Evolutionary conservation across 805 yeast species (phyloP).

Genomic region (Starmerella floris): DNA sequence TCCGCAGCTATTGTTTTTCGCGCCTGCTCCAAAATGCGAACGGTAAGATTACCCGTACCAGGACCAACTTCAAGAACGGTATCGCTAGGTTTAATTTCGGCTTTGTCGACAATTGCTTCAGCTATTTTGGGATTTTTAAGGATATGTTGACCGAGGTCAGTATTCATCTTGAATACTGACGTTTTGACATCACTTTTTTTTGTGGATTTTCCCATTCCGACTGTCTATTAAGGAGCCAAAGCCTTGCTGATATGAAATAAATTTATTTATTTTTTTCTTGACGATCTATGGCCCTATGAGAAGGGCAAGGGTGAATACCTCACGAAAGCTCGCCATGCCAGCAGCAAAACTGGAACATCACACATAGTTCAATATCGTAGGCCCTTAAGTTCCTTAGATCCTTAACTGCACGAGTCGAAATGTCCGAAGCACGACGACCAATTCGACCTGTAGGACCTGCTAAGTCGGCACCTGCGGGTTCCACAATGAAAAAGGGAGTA

Average conservation of each 20-base stretch:
- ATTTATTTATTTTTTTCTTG: slow-evolving; percentile 1
- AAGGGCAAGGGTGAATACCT: too few species aligned
- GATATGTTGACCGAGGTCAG: slow-evolving; percentile 93
- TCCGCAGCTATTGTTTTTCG: slow-evolving; percentile 91
- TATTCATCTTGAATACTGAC: slow-evolving; percentile 84
- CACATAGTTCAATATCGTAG: too few species aligned
- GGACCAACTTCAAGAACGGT: slow-evolving; percentile 95
- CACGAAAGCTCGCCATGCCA: too few species aligned
- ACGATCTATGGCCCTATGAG: too few species aligned
- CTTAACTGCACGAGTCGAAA: too few species aligned
- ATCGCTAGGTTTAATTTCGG: slow-evolving; percentile 83
- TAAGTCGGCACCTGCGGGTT: background rate
- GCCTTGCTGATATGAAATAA: background rate
- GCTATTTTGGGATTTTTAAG: slow-evolving; percentile 92
- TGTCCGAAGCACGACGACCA: background rate
- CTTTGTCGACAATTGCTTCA: slow-evolving; percentile 96
- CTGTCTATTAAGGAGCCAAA: background rate
- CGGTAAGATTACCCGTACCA: slow-evolving; percentile 96
- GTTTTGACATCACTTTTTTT: slow-evolving; percentile 23
- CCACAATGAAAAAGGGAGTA: background rate
- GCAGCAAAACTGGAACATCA: too few species aligned
- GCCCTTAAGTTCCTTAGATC: too few species aligned
- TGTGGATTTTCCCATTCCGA: slow-evolving; percentile 25
- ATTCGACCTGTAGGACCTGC: slow-evolving; percentile 9
- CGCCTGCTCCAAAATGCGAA: slow-evolving; percentile 82